A percentile compares a stretch with the other conserved stretches of the same genome.
Conservation (phyloP, 2,329 filamentous ascomycete species). For the Claviceps purpurea region DNA sequence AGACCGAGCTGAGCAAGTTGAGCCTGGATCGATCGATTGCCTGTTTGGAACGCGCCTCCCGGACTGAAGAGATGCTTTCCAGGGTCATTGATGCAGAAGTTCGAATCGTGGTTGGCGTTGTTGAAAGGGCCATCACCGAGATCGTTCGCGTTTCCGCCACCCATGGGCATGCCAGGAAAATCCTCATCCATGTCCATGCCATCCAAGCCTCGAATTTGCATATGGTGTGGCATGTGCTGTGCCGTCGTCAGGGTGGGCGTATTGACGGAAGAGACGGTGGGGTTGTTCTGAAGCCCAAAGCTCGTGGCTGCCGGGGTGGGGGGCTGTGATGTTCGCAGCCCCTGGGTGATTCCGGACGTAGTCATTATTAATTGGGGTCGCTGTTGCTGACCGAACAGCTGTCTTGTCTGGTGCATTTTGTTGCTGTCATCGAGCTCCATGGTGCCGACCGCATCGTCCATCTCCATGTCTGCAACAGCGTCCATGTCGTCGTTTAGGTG, state of each 20-base stretch:
- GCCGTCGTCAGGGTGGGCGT: conserved; percentile 81
- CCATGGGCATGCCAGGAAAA: conserved; percentile 48
- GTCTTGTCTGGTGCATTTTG: conserved; percentile 55
- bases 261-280: conserved; percentile 93
- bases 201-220: conserved; percentile 36
- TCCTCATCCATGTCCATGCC: conserved; percentile 70
- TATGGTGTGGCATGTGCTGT: conserved; percentile 51
- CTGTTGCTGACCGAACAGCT: conserved; percentile 52
- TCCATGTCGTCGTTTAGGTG: conserved; percentile 55
- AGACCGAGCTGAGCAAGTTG: conserved; percentile 61
- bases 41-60: conserved; percentile 55
- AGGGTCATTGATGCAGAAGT: conserved; percentile 73
- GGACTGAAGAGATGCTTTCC: conserved; percentile 88
- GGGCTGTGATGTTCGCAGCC: conserved; percentile 72
- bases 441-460: conserved; percentile 67
- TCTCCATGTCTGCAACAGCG: conserved; percentile 86
- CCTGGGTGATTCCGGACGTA: conserved; percentile 62
- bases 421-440: conserved; percentile 52
- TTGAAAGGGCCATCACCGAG: conserved; percentile 44
- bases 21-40: conserved; percentile 51
- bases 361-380: conserved; percentile 67
- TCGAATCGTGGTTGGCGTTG: conserved; percentile 26
- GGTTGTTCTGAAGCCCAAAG: conserved; percentile 79
- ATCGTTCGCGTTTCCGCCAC: conserved; percentile 40
- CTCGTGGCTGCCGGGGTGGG: conserved; percentile 67